Base-by-base conservation (phyloP, 345 rosid species). In the Moricandia moricandioides region DNA sequence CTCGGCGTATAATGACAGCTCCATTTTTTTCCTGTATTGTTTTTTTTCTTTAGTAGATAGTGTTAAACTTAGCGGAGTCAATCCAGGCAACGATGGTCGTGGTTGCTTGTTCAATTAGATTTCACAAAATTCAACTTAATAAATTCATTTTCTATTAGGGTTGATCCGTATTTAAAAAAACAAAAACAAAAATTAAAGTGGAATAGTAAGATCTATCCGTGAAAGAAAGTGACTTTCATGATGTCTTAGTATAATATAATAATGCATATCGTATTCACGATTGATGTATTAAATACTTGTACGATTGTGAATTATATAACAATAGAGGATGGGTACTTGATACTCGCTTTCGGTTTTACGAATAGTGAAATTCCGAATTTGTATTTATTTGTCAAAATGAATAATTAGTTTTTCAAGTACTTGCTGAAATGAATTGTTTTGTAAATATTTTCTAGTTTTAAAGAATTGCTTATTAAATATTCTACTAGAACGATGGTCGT, bases 141-240 rank as follows among this genome's bases (percentile, higher is more conserved):
- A 54, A 12, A 71, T 31, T 77, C 34, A n/a, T 21, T 21, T 21
- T 21, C 2, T 21, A 21, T 56, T 14, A 1, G 9, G 14, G 33
- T 45, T 4, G 54, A 21, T 27, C 5, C 69, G 57, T 45, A 21
- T 27, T 47, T 8, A 4, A 21, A 0, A 21, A 21, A 2, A 21
- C n/a, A 0, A 21, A 21, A 21, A 21, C 24, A 1, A 21, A 21
- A n/a, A n/a, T n/a, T n/a, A n/a, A 45, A 39, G 29, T 57, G 14
- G 66, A 70, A 56, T 58, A 65, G 27, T 71, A 35, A 34, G 33
- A 49, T 47, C 72, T 65, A 69, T 60, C 77, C 77, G 77, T 71
- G 81, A 65, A 65, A 65, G 81, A 78, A 78, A 78, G 72, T 78
- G 81, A 65, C 58, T 59, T 71, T 77, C 76, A 71, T 78, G 81